Evolutionary conservation across 2,329 filamentous ascomycete species (phyloP).

Genomic region (Fusarium temperatum): DNA sequence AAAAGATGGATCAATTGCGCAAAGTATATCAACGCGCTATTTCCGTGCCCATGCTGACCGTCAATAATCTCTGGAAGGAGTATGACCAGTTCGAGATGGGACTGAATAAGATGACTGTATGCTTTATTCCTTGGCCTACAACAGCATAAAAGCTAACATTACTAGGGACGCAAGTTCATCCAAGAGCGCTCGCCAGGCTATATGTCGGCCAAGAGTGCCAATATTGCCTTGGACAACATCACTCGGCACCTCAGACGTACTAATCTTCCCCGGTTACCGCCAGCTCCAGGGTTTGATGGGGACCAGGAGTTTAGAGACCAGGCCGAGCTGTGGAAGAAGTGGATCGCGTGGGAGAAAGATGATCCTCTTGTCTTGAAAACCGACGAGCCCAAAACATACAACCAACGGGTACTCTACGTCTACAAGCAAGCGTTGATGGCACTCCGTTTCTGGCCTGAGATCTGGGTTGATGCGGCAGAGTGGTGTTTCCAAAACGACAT

Average conservation of each 20-base stretch:
- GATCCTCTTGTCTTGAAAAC: conserved; percentile 87
- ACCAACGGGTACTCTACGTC: conserved; percentile 83
- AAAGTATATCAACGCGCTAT: conserved; percentile 94
- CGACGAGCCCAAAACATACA: conserved; percentile 80
- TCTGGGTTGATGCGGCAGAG: conserved; percentile 94
- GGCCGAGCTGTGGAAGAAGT: conserved; percentile 88
- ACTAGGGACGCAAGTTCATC: conserved; percentile 87
- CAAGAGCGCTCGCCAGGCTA: conserved; percentile 93
- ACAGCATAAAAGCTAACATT: conserved; percentile 35
- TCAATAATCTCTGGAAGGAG: conserved; percentile 93
- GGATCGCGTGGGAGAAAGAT: conserved; percentile 95
- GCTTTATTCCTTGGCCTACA: conserved; percentile 40
- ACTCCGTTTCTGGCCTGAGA: conserved; percentile 91
- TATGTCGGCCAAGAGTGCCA: conserved; percentile 93
- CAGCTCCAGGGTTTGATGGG: conserved; percentile 85
- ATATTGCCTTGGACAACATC: conserved; percentile 89
- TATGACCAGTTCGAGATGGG: conserved; percentile 97
- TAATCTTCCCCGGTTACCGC: conserved; percentile 82
- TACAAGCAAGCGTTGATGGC: conserved; percentile 96
- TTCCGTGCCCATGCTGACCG: conserved; percentile 82
- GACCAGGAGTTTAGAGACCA: conserved; percentile 85
- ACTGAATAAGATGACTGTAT: conserved; percentile 88
- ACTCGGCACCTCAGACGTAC: conserved; percentile 79
- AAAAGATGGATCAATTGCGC: conserved; percentile 94
- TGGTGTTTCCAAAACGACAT: conserved; percentile 87